Evolutionary conservation across 2,329 filamentous ascomycete species (phyloP), one percentile per base, ranked within the genome.

Genomic region (Beauveria sp.): DNA sequence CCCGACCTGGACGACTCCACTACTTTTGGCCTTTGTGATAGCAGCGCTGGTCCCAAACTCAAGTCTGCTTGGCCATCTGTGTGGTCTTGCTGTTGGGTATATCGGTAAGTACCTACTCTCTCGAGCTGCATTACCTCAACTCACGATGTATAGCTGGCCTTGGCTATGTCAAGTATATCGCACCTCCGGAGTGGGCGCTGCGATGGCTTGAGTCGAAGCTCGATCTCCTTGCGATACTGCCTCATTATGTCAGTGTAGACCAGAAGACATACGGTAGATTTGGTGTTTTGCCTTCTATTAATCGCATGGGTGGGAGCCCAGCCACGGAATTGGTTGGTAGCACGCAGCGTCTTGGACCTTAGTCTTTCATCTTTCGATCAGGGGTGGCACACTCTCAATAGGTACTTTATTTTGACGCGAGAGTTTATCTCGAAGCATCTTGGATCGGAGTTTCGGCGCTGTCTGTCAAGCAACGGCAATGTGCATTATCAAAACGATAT

Each of bases 191-290:
- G 75, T 90, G 89, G 83, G 83, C 89, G 31, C 79, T 98, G 61
- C 84, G 92, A 66, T 98, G 89, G 87, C 82, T 97, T 61, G 95
- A 99, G 76, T 85, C 84, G 20, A 96, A 93, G 72, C 77, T 98
- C 63, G 95, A 96, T 70, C 80, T 98, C 10, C 80, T 96, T 24
- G 90, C 87, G 22, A 83, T 91, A 63, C 76, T 98, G 28, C 93
- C 93, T 50, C 91, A 96, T 75, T 98, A 96, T 70, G 89, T 98
- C 53, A 96, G 90, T 62, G 88, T 97, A 18, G 93, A 98, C 70
- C 93, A 96, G 75, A 97, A 96, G 81, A 96, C 91, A 6, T 96
- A 93, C 70, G 93, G 93, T 8, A 83, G 93, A 59, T 97, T 96
- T 69, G 93, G 93, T 2, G 89, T 97, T 16, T 78, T 98, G 62